Evolutionary conservation across 2,329 filamentous ascomycete species (phyloP), one percentile per base, ranked within the genome.

Genomic region (Fusarium sp.): DNA sequence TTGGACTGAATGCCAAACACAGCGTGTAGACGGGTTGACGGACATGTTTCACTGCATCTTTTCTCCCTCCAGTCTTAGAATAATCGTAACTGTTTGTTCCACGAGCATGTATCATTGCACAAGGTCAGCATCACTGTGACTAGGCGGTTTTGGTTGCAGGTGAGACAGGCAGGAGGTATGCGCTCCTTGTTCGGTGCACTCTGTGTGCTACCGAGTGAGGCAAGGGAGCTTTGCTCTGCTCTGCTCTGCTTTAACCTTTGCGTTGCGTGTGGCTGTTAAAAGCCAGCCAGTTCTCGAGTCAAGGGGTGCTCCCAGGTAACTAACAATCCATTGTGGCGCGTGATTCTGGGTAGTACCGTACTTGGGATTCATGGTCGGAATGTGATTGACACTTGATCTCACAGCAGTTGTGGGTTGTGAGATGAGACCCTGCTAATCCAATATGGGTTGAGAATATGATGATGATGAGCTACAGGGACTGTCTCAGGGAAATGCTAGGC

Each of bases 101-200:
- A 68, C 67, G 36, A 49, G 55, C 39, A 32, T 45, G 47, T n/a
- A 40, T 24, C 46, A 55, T 46, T 19, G 30, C 48, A 69, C 65
- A 47, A 55, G 43, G 38, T 36, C 50, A 38, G 30, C 47, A 47
- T 53, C 40, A 55, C 34, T 36, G 57, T 63, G 39, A 46, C 52
- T 38, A 67, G 46, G 50, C 49, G 57, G 38, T 43, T 54, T 67
- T 55, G 42, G 54, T 44, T 53, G 28, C 56, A 67, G 32, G 53
- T 64, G 54, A 69, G 65, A 69, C 62, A 69, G 34, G 14, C 40
- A 43, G 46, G 52, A 32, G 48, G 62, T 55, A 61, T 67, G 62
- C 42, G 42, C 39, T 63, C 34, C 28, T 63, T 47, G 42, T 20
- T 40, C 26, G 45, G 52, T 55, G 47, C n/a, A 36, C 17, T 36